Evolutionary conservation across 306 rosid genomes (phyloP), one percentile per base, ranked within the genome.

Genomic region (Cucurbita moschata): DNA sequence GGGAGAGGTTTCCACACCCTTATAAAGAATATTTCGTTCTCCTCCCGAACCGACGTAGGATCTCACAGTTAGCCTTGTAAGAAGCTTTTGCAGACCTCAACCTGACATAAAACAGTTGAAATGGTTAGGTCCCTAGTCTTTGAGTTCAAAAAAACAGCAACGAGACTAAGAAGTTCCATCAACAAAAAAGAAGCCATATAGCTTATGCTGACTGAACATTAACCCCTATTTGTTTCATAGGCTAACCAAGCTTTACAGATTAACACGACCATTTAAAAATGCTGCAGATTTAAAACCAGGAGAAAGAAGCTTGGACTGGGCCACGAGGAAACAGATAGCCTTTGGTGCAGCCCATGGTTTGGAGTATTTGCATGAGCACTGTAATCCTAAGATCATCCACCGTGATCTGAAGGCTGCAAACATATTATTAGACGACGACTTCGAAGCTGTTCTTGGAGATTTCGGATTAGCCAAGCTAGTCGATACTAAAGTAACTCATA

Each of bases 341-440:
- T 82, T 86, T 16, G 88, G 90, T 62, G 77, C 88, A 64, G 86
- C 90, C 7, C 82, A 74, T 62, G 90, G 98, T 39, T 86, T 94
- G 83, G 97, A 87, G 80, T 94, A 94, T 72, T 83, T 94, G 16
- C 98, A 94, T 19, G 98, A 90, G 74, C 90, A 89, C 43, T 93
- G 98, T 76, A 80, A 83, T 83, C 98, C 98, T 4, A 90, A 85
- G 90, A 89, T 94, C 71, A 86, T 94, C 62, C 98, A 94, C 75
- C 96, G 98, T 23, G 98, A 94, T 83, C 77, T 94, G 4, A 94
- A 94, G 85, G 98, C 95, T 39, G 98, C 98, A 43, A 94, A 94
- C 77, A 94, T 94, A 78, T 86, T 94, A 42, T 76, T 94, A 65
- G 96, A 90, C 64, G 94, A 88, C 38, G 81, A 90, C 16, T 90